Percentiles rank a stretch among this genome's conserved stretches.
phyloP scores from a whole-genome alignment of 2,329 filamentous ascomycete genomes.

The Lasiodiplodia theobromae region DNA sequence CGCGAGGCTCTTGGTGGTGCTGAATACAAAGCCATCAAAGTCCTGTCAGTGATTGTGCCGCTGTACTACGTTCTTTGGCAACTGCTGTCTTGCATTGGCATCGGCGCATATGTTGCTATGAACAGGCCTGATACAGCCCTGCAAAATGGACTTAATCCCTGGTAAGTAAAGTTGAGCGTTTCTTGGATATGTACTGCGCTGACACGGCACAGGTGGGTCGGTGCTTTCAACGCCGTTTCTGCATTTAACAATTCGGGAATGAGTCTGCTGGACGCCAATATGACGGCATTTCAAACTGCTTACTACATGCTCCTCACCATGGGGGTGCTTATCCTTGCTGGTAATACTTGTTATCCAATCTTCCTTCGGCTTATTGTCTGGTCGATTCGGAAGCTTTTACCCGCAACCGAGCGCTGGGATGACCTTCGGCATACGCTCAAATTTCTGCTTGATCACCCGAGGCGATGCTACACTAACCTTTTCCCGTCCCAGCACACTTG shows the following conservation, averaged over 20 bases:
- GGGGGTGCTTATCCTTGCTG: conserved; percentile 59
- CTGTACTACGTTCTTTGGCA: conserved; percentile 68
- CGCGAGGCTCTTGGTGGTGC: conserved; percentile 66
- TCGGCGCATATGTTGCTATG: conserved; percentile 67
- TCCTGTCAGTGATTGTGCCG: conserved; percentile 67
- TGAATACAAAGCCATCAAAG: conserved; percentile 68
- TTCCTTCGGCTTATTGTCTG: conserved; percentile 66
- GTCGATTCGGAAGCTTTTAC: conserved; percentile 57
- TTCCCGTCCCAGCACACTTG: conserved; percentile 68
- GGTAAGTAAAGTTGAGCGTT: conserved; percentile 42
- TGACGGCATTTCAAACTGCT: conserved; percentile 63
- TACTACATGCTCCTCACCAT: conserved; percentile 57
- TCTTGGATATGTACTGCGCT: not conserved
- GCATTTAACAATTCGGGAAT: conserved; percentile 78
- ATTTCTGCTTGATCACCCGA: conserved; percentile 68
- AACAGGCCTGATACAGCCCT: conserved; percentile 58
- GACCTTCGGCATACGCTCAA: conserved; percentile 54
- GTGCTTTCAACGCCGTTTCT: conserved; percentile 71
- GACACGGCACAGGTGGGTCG: conserved; percentile 60
- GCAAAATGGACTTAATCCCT: conserved; percentile 67
- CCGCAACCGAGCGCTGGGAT: conserved; percentile 46
- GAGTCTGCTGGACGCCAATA: conserved; percentile 70
- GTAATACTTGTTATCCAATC: conserved; percentile 64
- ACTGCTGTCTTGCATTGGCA: conserved; percentile 63
- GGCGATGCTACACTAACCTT: conserved; percentile 67